These are phyloP conservation scores for Cytospora piceicola DNA, from an alignment of 2,329 filamentous ascomycete genomes.

Conservation along the genomic window DNA sequence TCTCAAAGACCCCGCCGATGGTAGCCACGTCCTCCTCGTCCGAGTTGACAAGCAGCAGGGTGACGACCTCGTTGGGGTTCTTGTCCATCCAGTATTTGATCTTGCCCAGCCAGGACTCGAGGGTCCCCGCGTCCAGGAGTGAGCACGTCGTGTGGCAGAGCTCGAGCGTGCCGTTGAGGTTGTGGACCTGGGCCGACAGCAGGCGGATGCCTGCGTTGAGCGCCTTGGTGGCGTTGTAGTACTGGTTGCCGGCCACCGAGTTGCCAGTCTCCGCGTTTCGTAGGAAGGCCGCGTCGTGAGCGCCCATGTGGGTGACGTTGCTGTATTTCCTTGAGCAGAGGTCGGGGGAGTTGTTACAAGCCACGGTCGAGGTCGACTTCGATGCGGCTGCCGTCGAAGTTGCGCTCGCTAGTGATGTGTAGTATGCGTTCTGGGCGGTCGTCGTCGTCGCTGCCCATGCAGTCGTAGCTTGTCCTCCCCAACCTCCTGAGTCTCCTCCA, in stretches of 20 bases:
- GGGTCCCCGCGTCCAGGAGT: conserved; percentile 69
- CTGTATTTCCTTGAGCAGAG: conserved; percentile 74
- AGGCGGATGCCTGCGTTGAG: conserved; percentile 73
- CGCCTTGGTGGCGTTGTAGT: conserved; percentile 71
- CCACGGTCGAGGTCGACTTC: conserved; percentile 43
- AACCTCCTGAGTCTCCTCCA: conserved; percentile 7
- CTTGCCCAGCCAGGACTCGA: conserved; percentile 64
- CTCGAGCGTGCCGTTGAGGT: conserved; percentile 59
- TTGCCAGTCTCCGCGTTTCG: conserved; percentile 65
- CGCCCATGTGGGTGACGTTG: conserved; percentile 77
- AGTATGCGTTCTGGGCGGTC: conserved; percentile 12
- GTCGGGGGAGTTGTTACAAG: conserved; percentile 81
- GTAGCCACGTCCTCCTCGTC: conserved; percentile 59
- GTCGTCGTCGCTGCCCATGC: conserved; percentile 16
- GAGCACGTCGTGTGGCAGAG: conserved; percentile 73
- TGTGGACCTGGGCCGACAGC: conserved; percentile 73
- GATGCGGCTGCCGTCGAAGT: conserved; percentile 14
- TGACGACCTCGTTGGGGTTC: conserved; percentile 76
- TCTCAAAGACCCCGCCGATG: conserved; percentile 58
- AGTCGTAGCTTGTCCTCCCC: conserved; percentile 14
- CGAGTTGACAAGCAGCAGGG: conserved; percentile 73
- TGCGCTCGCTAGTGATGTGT: conserved; percentile 15
- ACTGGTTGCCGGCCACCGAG: conserved; percentile 72
- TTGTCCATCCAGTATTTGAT: conserved; percentile 71
- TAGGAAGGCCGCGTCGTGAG: conserved; percentile 75